Evolutionary conservation across 108 stramenopile genomes (phyloP), one percentile per base, ranked within the genome.

Genomic region (Skeletonema grethae): DNA sequence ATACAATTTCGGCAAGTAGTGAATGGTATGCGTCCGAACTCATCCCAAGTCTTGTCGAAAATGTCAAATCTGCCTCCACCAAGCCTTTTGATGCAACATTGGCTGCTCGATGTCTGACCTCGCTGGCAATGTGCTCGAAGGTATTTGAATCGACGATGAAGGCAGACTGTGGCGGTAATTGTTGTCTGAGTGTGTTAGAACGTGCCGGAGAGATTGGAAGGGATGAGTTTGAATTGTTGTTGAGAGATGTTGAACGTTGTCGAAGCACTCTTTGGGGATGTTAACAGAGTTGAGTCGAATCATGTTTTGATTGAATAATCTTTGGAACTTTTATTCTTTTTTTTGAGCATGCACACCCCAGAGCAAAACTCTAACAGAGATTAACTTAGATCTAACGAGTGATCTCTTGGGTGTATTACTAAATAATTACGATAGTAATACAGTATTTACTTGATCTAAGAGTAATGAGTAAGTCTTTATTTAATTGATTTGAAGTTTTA

Each of bases 41-140:
- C 18, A 75, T 93, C 64, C 90, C 86, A 10, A 56, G 57, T 10
- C 74, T 90, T 25, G 38, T 90, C 30, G 76, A 69, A 8, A 82
- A 89, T 35, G 64, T 93, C 16, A 82, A 69, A 30, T 56, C 36
- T 28, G 87, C 87, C 41, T 73, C 65, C 25, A 59, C 35, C 5
- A 60, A 70, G 38, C 84, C 89, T n/a, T 82, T 83, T 71, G 82
- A 87, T 57, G 89, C 92, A 10, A 86, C 78, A 48, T 79, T 77
- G 36, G 92, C 92, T n/a, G 69, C 78, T 13, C 70, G 83, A 29
- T 83, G 88, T 36, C 58, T 93, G 38, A 65, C 65, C 10, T 72
- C 67, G 15, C 59, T 90, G 13, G 75, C 84, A 0, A 58, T 61
- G 9, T 76, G 69, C 31, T 84, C 84, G 10, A 60, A 68, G 10